Evolutionary conservation across 2,329 filamentous ascomycete genomes (phyloP), one percentile per base, ranked within the genome.

Genomic region (Apiospora arundinis): DNA sequence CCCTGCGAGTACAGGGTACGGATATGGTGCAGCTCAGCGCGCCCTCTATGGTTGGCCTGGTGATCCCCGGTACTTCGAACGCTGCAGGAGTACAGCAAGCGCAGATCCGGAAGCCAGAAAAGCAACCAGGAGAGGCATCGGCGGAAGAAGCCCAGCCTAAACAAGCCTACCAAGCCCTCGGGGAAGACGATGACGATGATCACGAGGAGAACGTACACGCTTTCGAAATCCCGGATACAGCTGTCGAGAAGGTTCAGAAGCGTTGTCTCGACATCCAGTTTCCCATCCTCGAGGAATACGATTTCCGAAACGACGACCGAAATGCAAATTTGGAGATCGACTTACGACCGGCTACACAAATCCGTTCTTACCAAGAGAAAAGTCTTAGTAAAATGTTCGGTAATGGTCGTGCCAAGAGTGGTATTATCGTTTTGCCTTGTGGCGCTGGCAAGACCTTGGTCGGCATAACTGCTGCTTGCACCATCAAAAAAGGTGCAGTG

Each of bases 371-470:
- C 77, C 96, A 99, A 80, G 96, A 99, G 82, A 97, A 98, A 84
- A 97, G 95, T 75, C 86, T 99, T 12, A 97, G 94, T 84, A 99
- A 99, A 82, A 99, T 99, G 96, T 99, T 99, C 80, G 95, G 96
- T 79, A 99, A 99, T 79, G 95, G 95, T 68, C 92, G 96, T 82
- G 96, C 96, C 18, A 96, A 97, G 84, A 98, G 95, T 81, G 96
- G 96, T 71, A 97, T 99, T 75, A 99, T 99, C 72, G 96, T 99
- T 70, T 83, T 99, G 76, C 96, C 96, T 23, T 99, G 96, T 80
- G 96, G 96, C 76, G 96, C 96, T 23, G 96, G 96, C 72, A 99
- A 99, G 85, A 99, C 96, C 1, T 85, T 99, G 52, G 96, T 99
- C 21, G 96, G 96, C n/a, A 97, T 99, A 76, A 98, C 96, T 25